Percentiles rank a stretch among this genome's conserved stretches.
phyloP scores from a whole-genome alignment of 2,329 filamentous ascomycete species.

The Botryotinia calthae region DNA sequence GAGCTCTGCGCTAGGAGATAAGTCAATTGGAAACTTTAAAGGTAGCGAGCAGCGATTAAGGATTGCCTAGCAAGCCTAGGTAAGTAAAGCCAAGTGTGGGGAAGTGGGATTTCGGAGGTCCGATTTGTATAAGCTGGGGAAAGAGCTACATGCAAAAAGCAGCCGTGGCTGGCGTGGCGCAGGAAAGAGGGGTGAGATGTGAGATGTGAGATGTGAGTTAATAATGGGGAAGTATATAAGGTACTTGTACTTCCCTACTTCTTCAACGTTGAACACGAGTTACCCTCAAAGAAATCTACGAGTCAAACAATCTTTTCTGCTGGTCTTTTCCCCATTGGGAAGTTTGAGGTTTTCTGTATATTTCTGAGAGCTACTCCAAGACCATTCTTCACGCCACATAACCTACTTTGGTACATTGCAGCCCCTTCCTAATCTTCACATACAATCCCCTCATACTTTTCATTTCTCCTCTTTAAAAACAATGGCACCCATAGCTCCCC shows the following conservation, averaged over 20 bases:
- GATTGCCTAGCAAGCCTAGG: neutral
- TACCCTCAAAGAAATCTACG: neutral
- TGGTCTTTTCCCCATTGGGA: neutral
- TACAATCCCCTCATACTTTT: neutral
- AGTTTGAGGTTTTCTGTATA: neutral
- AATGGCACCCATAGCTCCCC: constrained; percentile 33
- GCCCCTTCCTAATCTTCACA: neutral
- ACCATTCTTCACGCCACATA: neutral
- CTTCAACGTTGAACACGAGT: neutral
- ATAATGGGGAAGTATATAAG: neutral
- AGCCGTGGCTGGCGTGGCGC: neutral
- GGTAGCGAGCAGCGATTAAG: neutral
- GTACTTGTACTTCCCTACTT: neutral
- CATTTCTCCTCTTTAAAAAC: neutral
- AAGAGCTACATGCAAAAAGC: neutral
- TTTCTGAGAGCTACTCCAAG: neutral
- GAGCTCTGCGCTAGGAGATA: neutral
- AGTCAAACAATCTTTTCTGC: neutral
- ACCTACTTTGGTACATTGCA: neutral
- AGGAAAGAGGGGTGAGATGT: neutral
- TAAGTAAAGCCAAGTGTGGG: neutral
- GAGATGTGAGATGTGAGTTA: neutral
- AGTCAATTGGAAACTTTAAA: neutral
- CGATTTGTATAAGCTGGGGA: neutral
- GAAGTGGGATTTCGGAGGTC: neutral